phyloP scores from a whole-genome alignment of 1,284 basidiomycete genomes.

The Ceratobasidium sp. region DNA sequence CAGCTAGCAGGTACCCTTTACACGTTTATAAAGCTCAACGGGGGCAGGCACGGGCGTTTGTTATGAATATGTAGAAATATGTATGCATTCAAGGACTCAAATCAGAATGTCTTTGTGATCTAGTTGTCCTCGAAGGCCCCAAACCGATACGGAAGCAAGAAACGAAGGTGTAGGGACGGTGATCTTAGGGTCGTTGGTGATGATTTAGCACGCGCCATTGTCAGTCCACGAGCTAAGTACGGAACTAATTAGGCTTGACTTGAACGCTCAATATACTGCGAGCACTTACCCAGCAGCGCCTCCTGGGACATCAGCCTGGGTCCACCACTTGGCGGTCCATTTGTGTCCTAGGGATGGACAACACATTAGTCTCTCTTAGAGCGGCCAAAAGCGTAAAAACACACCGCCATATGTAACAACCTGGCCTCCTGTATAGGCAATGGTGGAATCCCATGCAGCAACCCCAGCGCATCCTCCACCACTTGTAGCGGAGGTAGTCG shows the following conservation, averaged over 20 bases:
- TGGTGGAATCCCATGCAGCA: conserved; percentile 38
- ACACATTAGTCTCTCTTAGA: neutral
- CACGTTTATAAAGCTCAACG: no score
- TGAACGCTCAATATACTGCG: neutral
- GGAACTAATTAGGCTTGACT: neutral
- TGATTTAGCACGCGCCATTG: conserved; percentile 47
- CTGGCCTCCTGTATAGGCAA: conserved; percentile 49
- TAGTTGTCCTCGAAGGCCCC: neutral
- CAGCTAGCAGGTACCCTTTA: no score
- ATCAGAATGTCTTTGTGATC: neutral
- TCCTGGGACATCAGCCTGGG: conserved; percentile 48
- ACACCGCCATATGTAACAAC: conserved; percentile 47
- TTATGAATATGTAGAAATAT: neutral
- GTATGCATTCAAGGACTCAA: neutral
- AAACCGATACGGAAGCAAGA: conserved; percentile 5
- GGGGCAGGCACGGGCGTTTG: no score
- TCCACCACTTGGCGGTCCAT: conserved; percentile 50
- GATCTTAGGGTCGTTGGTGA: neutral
- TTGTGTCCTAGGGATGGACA: conserved; percentile 27
- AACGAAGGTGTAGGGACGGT: neutral
- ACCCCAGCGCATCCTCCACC: conserved; percentile 39
- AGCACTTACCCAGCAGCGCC: conserved; percentile 23
- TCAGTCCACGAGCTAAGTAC: conserved; percentile 44
- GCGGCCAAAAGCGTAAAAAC: neutral
- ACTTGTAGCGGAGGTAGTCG: conserved; percentile 46